Evolutionary conservation across 495 filamentous ascomycete species (phyloP), one percentile per base, ranked within the genome.

Genomic region (Annulohypoxylon stygium): DNA sequence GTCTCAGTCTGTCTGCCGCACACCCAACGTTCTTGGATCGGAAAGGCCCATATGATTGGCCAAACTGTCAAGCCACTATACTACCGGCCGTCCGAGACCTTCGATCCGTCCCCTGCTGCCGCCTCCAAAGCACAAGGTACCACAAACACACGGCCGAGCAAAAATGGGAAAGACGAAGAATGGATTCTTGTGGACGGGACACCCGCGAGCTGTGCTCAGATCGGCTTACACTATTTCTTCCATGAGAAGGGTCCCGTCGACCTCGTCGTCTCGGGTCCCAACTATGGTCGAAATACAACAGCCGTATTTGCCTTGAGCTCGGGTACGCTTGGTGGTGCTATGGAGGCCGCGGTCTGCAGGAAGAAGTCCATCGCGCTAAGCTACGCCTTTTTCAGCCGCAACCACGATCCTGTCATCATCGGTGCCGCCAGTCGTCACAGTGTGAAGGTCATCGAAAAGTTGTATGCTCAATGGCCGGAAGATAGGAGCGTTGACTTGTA

Each of bases 21-120:
- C 80, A 90, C 90, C 9, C 96, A 99, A 81, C 91, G 95, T 54
- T 97, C 93, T 61, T 99, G 96, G 96, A 98, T 99, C 74, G 94
- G 94, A 64, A 99, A 99, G 84, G 96, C 96, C 20, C 95, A 98
- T 78, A 90, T 98, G 48, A 91, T 97, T 69, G 93, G 93, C 62
- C 90, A 93, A 74, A 90, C 91, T 18, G 88, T 97, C 45, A 93
- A 91, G 67, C 93, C 95, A 3, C 90, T 90, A n/a, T 97, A 97
- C 82, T 99, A 95, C 85, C 92, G 93, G 7, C 84, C 84, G 0
- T 83, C 84, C 86, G 88, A 9, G 84, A 87, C 61, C 85, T 90
- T 78, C 37, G 68, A 76, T 12, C 81, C 81, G 0, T 79, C 81
- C 20, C 82, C 83, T 12, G 80, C 77, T 30, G 72, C 83, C 20